These are phyloP conservation scores for Colletotrichum sp. DNA, from an alignment of 2,329 filamentous ascomycete genomes.

Conservation along the genomic window DNA sequence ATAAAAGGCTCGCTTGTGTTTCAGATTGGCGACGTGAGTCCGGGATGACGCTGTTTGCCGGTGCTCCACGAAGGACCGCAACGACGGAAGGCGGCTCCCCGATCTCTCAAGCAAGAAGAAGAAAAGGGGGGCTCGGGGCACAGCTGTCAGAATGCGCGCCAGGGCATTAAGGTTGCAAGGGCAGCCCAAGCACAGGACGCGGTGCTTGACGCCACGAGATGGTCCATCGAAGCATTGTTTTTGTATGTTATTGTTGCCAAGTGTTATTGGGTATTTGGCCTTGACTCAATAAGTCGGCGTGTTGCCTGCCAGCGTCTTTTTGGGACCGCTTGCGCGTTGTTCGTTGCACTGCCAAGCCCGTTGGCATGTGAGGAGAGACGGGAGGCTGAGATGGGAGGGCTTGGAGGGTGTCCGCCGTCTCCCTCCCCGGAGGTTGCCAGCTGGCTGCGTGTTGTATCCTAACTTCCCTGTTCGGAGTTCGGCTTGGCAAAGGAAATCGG, in stretches of 20 bases:
- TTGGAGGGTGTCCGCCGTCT: not conserved
- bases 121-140: not conserved
- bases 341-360: not conserved
- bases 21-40: conserved; percentile 14
- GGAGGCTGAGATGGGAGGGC: not conserved
- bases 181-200: not conserved
- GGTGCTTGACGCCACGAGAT: not conserved
- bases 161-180: not conserved
- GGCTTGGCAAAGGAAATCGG: conserved; percentile 5
- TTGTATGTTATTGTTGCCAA: not conserved
- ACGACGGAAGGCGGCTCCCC: not conserved
- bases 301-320: not conserved
- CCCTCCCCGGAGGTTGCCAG: not conserved
- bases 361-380: conserved; percentile 8
- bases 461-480: not conserved
- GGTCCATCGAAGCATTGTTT: not conserved
- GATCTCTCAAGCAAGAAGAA: conserved; percentile 1
- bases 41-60: conserved; percentile 8
- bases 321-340: not conserved
- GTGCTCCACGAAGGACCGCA: not conserved
- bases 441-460: not conserved
- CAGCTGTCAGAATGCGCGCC: not conserved
- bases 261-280: not conserved
- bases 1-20: conserved; percentile 10
- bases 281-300: not conserved